These are phyloP conservation scores for Trypethelium eluteriae DNA, from an alignment of 495 filamentous ascomycete species.

Conservation along the genomic window DNA sequence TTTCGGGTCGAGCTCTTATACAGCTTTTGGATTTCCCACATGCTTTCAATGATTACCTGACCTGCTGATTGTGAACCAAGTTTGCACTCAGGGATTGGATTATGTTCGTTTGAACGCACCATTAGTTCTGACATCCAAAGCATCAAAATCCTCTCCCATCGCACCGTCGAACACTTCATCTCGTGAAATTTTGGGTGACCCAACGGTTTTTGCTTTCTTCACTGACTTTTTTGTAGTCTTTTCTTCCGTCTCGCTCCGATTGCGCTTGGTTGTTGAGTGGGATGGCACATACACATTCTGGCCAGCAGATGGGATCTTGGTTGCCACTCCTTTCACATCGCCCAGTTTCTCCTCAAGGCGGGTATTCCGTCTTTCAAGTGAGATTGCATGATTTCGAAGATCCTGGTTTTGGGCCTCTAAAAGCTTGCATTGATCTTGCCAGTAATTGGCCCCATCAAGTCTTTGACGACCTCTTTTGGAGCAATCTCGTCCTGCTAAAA, in stretches of 20 bases:
- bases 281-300: no score
- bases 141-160: not conserved
- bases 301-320: not conserved
- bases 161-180: not conserved
- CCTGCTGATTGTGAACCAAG: not conserved
- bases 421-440: constrained; percentile 3
- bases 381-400: not conserved
- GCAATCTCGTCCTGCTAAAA: not conserved
- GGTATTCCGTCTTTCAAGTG: not conserved
- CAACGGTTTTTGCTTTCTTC: not conserved
- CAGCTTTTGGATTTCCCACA: constrained; percentile 4
- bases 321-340: not conserved
- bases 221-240: not conserved
- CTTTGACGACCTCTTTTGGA: not conserved
- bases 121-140: not conserved
- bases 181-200: not conserved
- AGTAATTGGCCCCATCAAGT: constrained; percentile 10
- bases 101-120: not conserved
- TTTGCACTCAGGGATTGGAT: not conserved
- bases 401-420: not conserved
- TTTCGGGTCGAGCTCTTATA: not conserved
- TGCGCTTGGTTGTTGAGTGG: not conserved
- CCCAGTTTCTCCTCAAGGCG: not conserved
- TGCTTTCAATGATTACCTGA: not conserved
- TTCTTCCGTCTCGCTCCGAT: not conserved